Conservation (phyloP, 1,284 basidiomycete genomes). For the Heterobasidion annosum region DNA sequence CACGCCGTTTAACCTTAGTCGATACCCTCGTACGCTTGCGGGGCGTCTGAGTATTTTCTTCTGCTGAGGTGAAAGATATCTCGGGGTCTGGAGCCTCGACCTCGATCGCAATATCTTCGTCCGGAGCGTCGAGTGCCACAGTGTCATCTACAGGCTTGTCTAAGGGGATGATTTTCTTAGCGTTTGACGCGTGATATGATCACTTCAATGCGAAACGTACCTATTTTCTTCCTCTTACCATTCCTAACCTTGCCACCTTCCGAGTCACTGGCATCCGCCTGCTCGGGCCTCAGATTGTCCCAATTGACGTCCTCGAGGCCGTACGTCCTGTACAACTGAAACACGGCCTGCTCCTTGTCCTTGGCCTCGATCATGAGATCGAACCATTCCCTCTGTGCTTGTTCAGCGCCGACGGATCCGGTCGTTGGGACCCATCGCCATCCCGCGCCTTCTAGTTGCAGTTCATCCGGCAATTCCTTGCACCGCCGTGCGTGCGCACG, state of each 20-base stretch:
- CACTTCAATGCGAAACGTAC: neutral
- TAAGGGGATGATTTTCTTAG: too few relatives aligned
- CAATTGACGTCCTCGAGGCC: slow-evolving; percentile 56
- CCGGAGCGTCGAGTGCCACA: too few relatives aligned
- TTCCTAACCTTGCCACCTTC: neutral
- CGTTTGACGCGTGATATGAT: too few relatives aligned
- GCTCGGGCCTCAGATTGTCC: slow-evolving; percentile 31
- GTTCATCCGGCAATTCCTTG: slow-evolving; percentile 50
- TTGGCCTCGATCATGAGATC: slow-evolving; percentile 94
- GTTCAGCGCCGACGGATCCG: neutral
- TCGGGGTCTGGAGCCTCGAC: too few relatives aligned
- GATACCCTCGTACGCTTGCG: too few relatives aligned
- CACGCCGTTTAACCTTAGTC: too few relatives aligned
- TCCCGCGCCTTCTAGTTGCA: slow-evolving; percentile 46
- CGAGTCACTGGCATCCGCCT: slow-evolving; percentile 7
- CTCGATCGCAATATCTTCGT: too few relatives aligned
- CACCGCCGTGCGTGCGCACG: slow-evolving; percentile 83
- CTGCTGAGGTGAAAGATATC: too few relatives aligned
- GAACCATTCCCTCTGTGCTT: slow-evolving; percentile 19
- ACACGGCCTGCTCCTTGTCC: slow-evolving; percentile 89
- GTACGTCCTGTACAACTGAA: slow-evolving; percentile 80
- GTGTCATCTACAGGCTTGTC: too few relatives aligned
- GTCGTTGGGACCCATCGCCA: slow-evolving; percentile 7
- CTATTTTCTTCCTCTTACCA: neutral
- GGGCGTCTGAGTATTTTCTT: too few relatives aligned